A percentile compares a stretch with the other conserved stretches of the same genome.
Evolutionary conservation across 176 grass and related monocot genomes (phyloP).

Genomic region (Themeda triandra): DNA sequence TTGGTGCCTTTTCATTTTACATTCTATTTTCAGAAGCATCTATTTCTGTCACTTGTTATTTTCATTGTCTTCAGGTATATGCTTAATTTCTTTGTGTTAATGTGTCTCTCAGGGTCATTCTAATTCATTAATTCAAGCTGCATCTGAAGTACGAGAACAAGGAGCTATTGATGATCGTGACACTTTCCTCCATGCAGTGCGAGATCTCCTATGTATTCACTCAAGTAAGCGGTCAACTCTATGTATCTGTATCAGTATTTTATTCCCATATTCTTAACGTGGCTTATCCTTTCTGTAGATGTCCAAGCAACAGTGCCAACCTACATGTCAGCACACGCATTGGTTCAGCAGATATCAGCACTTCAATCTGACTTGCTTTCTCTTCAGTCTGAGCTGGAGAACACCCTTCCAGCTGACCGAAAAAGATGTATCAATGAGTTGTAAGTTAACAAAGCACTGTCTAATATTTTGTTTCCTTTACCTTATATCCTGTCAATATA

Average conservation of each 20-base stretch:
- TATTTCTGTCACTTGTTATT: not conserved
- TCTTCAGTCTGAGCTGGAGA: constrained; percentile 97
- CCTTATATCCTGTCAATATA: constrained; percentile 8
- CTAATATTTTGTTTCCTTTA: constrained; percentile 2
- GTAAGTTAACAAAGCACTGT: constrained; percentile 45
- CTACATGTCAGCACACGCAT: constrained; percentile 87
- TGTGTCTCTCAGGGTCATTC: constrained; percentile 61
- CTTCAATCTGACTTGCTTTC: constrained; percentile 82
- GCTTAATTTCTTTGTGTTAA: constrained; percentile 10
- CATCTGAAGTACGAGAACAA: constrained; percentile 86
- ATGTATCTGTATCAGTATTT: not conserved
- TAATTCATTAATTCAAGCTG: constrained; percentile 78
- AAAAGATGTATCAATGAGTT: constrained; percentile 97
- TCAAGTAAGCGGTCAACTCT: constrained; percentile 56
- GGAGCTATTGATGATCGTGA: constrained; percentile 93
- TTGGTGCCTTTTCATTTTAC: not conserved
- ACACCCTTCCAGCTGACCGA: constrained; percentile 70
- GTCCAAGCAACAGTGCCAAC: constrained; percentile 66
- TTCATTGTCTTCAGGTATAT: not conserved
- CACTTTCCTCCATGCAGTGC: constrained; percentile 82
- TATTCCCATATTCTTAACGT: not conserved
- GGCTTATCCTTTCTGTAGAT: constrained; percentile 43
- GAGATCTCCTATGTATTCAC: constrained; percentile 87
- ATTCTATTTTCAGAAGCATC: not conserved
- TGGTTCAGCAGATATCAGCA: constrained; percentile 88